Percentiles rank a stretch among this genome's conserved stretches.
Conservation (phyloP, 805 yeast genomes). For the Kazachstania psychrophila region DNA sequence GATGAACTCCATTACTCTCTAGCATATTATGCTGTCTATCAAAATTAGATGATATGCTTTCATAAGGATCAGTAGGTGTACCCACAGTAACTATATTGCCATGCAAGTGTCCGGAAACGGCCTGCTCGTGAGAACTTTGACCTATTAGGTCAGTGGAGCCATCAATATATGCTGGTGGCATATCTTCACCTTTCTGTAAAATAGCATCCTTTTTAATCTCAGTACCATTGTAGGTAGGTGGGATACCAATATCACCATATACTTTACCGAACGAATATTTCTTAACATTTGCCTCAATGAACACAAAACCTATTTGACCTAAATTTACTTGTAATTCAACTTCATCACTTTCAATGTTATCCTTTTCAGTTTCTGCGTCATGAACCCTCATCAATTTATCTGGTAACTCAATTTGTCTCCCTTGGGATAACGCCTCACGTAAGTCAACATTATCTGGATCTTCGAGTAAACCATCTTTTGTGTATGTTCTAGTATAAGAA, state of each 20-base stretch:
- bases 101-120: slow-evolving; percentile 1
- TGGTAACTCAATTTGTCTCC: slow-evolving; percentile 16
- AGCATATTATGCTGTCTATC: slow-evolving; percentile 27
- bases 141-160: slow-evolving; percentile 32
- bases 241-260: slow-evolving; percentile 37
- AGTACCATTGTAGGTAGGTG: slow-evolving; percentile 37
- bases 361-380: slow-evolving; percentile 13
- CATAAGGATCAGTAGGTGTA: slow-evolving; percentile 16
- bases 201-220: slow-evolving; percentile 40
- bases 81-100: slow-evolving; percentile 3
- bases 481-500: slow-evolving; percentile 31
- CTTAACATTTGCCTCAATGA: slow-evolving; percentile 75
- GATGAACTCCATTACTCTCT: too few species aligned
- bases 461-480: slow-evolving; percentile 28
- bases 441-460: slow-evolving; percentile 28
- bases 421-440: slow-evolving; percentile 20
- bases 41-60: slow-evolving; percentile 28
- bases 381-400: slow-evolving; percentile 19
- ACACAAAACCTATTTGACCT: slow-evolving; percentile 73
- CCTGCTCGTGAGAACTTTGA: neutral
- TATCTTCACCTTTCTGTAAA: slow-evolving; percentile 60
- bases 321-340: slow-evolving; percentile 50
- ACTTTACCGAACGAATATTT: slow-evolving; percentile 65
- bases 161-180: slow-evolving; percentile 64
- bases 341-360: slow-evolving; percentile 21